Percentiles rank a stretch among this genome's conserved stretches.
phyloP scores from a whole-genome alignment of 2,329 filamentous ascomycete genomes.

The Balansia obtecta region DNA sequence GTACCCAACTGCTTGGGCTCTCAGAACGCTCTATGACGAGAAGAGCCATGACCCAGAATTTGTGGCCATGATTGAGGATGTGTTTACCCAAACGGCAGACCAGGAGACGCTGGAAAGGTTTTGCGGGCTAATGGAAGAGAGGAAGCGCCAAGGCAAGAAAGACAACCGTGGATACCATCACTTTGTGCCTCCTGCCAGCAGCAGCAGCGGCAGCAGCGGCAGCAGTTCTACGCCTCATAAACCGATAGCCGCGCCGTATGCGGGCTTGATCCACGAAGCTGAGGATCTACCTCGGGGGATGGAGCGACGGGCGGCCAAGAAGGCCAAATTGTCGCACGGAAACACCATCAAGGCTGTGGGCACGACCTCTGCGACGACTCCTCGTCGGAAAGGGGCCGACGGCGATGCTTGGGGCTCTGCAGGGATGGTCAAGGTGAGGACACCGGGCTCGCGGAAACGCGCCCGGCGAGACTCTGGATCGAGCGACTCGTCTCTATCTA shows the following conservation, averaged over 20 bases:
- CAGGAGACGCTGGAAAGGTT: conserved; percentile 39
- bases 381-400: conserved; percentile 1
- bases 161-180: conserved; percentile 39
- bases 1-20: conserved; percentile 50
- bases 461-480: conserved; percentile 24
- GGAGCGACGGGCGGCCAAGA: conserved; percentile 22
- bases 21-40: conserved; percentile 49
- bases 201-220: conserved; percentile 29
- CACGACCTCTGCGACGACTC: conserved; percentile 2
- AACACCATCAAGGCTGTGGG: not conserved
- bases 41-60: conserved; percentile 37
- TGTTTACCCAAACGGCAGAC: conserved; percentile 46
- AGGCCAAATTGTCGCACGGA: conserved; percentile 20
- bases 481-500: conserved; percentile 31
- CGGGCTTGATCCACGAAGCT: conserved; percentile 25
- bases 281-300: conserved; percentile 2
- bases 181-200: conserved; percentile 37
- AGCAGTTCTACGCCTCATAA: conserved; percentile 29
- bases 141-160: conserved; percentile 45
- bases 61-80: conserved; percentile 43
- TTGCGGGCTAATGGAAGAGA: conserved; percentile 34
- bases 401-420: not conserved
- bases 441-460: conserved; percentile 23
- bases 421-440: conserved; percentile 17
- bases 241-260: conserved; percentile 37